These are phyloP conservation scores for Leptoxyphium fumago DNA, from an alignment of 2,329 filamentous ascomycete genomes.

Conservation along the genomic window DNA sequence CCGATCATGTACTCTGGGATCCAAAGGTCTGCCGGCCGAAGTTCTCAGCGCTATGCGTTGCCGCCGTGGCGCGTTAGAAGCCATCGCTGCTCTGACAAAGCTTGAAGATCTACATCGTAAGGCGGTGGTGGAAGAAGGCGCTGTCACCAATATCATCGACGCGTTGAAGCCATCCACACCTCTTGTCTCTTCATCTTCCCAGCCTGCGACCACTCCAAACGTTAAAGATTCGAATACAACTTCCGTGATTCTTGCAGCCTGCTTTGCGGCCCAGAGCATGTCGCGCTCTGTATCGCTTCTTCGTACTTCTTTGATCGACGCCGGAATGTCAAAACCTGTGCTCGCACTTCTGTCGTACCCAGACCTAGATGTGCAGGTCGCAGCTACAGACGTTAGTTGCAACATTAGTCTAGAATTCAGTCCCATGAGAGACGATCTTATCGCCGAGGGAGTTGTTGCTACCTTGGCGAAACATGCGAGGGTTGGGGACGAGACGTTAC, in stretches of 20 bases:
- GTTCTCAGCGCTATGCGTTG: constrained; percentile 56
- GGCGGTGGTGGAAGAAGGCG: constrained; percentile 65
- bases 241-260: constrained; percentile 69
- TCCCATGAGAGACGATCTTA: constrained; percentile 72
- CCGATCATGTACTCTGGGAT: constrained; percentile 37
- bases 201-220: constrained; percentile 2
- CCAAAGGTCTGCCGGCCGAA: constrained; percentile 46
- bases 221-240: constrained; percentile 58
- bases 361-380: constrained; percentile 67
- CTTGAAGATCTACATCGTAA: constrained; percentile 77
- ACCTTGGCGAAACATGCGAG: constrained; percentile 73
- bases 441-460: constrained; percentile 58
- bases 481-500: constrained; percentile 61
- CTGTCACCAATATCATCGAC: constrained; percentile 68
- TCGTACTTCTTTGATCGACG: constrained; percentile 75
- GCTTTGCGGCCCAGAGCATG: constrained; percentile 64
- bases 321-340: constrained; percentile 63
- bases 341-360: constrained; percentile 60
- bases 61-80: constrained; percentile 61
- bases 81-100: constrained; percentile 65
- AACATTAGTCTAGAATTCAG: constrained; percentile 83
- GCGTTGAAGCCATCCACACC: constrained; percentile 42
- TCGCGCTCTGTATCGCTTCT: constrained; percentile 74
- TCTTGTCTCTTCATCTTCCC: constrained; percentile 27
- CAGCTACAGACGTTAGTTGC: constrained; percentile 68